Conservation (phyloP, 139 green algal species). For the Chlorella vulgaris region DNA sequence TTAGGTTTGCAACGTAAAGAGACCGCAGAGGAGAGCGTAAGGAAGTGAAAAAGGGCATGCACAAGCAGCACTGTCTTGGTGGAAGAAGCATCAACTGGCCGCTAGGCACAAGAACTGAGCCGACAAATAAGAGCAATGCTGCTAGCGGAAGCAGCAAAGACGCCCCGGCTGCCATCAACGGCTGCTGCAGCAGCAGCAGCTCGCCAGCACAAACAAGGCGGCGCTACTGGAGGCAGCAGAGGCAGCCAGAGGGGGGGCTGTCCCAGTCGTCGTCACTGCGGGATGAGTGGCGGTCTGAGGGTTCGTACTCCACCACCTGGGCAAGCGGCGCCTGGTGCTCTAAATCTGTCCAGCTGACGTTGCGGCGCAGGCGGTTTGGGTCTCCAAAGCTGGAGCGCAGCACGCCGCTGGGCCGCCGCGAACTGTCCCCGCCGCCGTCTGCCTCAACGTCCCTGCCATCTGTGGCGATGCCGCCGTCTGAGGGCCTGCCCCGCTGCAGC, state of each 20-base stretch:
- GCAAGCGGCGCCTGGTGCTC: slow-evolving; percentile 7
- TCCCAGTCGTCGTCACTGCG: slow-evolving; percentile 14
- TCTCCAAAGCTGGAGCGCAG: background rate
- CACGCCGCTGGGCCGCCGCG: slow-evolving; percentile 7
- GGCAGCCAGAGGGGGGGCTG: background rate
- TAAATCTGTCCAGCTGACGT: slow-evolving; percentile 18
- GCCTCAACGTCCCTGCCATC: background rate
- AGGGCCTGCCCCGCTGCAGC: background rate
- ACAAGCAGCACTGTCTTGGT: no score
- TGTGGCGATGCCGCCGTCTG: background rate
- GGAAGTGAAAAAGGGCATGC: no score
- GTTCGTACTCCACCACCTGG: slow-evolving; percentile 15
- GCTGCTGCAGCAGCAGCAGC: background rate
- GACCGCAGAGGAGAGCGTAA: no score
- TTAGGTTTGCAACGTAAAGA: no score
- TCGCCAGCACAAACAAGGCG: background rate
- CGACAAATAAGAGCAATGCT: no score
- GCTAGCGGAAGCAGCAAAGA: background rate
- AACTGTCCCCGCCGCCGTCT: background rate
- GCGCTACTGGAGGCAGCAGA: slow-evolving; percentile 17
- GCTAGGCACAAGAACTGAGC: no score
- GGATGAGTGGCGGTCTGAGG: background rate
- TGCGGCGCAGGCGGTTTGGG: slow-evolving; percentile 6
- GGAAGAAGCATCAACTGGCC: no score
- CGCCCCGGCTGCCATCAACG: background rate